A percentile compares a stretch with the other conserved stretches of the same genome.
Evolutionary conservation across 2,329 filamentous ascomycete species (phyloP).

Genomic region (Verticillium tricorpus): DNA sequence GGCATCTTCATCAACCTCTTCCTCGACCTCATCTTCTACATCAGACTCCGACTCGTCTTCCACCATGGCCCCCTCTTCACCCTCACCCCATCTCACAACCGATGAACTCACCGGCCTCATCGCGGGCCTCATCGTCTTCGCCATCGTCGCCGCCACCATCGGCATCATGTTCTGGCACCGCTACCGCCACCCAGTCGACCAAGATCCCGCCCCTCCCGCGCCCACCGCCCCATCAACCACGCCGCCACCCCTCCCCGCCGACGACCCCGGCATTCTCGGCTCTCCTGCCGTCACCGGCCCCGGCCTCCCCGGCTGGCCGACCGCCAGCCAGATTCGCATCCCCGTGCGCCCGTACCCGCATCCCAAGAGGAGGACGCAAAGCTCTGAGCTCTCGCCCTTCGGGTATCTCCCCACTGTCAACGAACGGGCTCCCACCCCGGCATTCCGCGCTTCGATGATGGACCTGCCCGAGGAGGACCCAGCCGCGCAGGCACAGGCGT

Average conservation of each 20-base stretch:
- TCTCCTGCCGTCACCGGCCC: not conserved
- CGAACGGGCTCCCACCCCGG: not conserved
- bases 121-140: conserved; percentile 17
- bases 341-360: conserved; percentile 24
- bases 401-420: conserved; percentile 10
- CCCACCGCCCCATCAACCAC: not conserved
- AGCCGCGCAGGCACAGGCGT: not conserved
- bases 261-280: not conserved
- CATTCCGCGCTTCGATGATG: not conserved
- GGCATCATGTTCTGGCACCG: conserved; percentile 15
- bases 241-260: not conserved
- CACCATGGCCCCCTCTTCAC: conserved; percentile 1
- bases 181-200: conserved; percentile 2
- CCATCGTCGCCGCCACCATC: conserved; percentile 15
- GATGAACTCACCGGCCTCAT: conserved; percentile 24
- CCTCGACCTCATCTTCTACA: not conserved
- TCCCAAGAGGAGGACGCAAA: conserved; percentile 9
- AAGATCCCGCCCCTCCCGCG: not conserved
- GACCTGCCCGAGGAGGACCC: not conserved
- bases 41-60: conserved; percentile 1
- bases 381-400: conserved; percentile 8
- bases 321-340: conserved; percentile 19
- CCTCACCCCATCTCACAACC: conserved; percentile 12
- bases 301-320: not conserved
- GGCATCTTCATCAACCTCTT: conserved; percentile 1